Evolutionary conservation across 306 rosid genomes (phyloP), one percentile per base, ranked within the genome.

Genomic region (Acacia crassicarpa): DNA sequence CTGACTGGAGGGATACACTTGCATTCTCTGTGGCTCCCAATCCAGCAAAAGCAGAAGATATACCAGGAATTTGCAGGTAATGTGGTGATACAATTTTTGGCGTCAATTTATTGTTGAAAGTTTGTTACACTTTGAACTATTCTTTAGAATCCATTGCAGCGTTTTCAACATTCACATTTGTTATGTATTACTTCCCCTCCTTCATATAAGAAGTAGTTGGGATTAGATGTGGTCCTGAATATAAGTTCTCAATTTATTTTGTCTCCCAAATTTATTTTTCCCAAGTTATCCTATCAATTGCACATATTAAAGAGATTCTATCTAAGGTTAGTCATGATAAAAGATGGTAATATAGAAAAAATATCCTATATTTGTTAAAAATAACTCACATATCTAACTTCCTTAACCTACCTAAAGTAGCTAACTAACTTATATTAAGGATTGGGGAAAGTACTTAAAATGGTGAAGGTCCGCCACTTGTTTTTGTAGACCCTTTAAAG

Each of bases 1-100:
- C 90, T 8, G 63, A 88, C 45, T 86, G 91, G 94, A 88, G 94
- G 74, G 91, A 90, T 49, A 72, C 92, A 1, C 3, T 91, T 46
- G 46, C 15, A 19, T 85, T 77, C 80, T 7, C 27, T 11, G 69
- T 25, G 49, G 81, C 87, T 63, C 92, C 92, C 69, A 15, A 25
- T 59, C 86, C 77, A 25, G 79, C 84, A 9, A 83, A 80, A 9
- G 62, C 87, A 11, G 87, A 77, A 45, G 87, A 83, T 9, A 20
- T 85, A 15, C 91, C 88, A 33, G 49, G 58, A 33, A n/a, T 80
- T 8, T 80, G 83, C 69, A 88, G 85, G 91, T 85, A 69, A 45
- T 32, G 54, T 16, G 32, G 8, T 40, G 45, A 15, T 7, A 35
- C 46, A 46, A 30, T 45, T 65, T 73, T 30, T 30, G 41, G 25